Base-by-base conservation (phyloP, 1,284 basidiomycete species). In the Xerocomus nothofagi region DNA sequence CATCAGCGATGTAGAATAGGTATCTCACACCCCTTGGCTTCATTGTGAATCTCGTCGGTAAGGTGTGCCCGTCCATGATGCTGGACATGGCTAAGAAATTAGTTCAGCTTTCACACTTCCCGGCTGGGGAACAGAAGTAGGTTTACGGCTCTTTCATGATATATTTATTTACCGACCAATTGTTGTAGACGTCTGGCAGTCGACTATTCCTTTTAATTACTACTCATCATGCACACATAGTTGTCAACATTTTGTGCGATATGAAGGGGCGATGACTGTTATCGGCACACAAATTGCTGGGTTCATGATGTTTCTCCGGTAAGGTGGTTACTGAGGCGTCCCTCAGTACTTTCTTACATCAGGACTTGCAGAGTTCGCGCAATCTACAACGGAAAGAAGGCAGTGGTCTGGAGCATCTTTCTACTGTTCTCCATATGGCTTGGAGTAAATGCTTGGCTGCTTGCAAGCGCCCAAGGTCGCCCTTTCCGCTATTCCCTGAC, bases 291-390 rank as follows among this genome's bases (percentile, higher is more conserved):
- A 72, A 33, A 55, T 70, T 21, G 67, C 71, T 0, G 74, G 66
- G 1, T 43, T 75, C 18, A 77, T 78, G 67, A 77, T 79, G 76
- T 61, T 77, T 17, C 50, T 77, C 12, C 71, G 77, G 76, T 77
- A 47, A 56, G 54, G 6, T 40, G 11, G 17, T 32, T 30, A 23
- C n/a, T 31, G 20, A 21, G 5, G 9, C 21, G 15, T 39, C n/a
- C 8, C 20, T 14, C 24, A 5, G 21, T 26, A 3, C 20, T 32
- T 30, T 45, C 38, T 49, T 20, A 47, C 9, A 12, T 37, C 26
- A 17, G 21, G 37, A 21, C 29, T 38, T 9, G 15, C 39, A 55
- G 50, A 18, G 24, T 62, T 17, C 32, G 45, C 3, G 61, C 61
- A 10, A 47, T 62, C 8, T 62, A 62, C 37, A 17, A 41, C 40